Percentiles rank a stretch among this genome's conserved stretches.
phyloP scores from a whole-genome alignment of 345 rosid genomes.

The Pistacia integerrima region DNA sequence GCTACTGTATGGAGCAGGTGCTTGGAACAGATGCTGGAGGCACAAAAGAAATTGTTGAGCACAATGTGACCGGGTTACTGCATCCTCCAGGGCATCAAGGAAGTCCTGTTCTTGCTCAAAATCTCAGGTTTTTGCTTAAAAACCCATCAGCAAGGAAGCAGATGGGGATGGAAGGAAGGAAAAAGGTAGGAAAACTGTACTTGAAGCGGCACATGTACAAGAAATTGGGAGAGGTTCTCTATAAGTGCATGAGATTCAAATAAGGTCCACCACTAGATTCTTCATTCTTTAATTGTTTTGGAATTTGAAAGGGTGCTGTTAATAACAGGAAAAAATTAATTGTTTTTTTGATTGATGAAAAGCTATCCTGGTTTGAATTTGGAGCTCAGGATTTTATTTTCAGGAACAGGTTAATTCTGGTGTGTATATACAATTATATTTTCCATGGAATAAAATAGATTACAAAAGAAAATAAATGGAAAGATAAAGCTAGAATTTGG shows the following conservation, averaged over 20 bases:
- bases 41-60: slow-evolving; percentile 78
- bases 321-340: slow-evolving; percentile 1
- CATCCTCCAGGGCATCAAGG: slow-evolving; percentile 73
- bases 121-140: slow-evolving; percentile 52
- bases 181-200: slow-evolving; percentile 60
- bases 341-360: neutral
- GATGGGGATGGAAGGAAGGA: slow-evolving; percentile 73
- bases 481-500: too few species aligned
- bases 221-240: slow-evolving; percentile 69
- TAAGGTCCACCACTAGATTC: slow-evolving; percentile 8
- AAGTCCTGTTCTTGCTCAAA: slow-evolving; percentile 52
- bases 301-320: slow-evolving; percentile 13
- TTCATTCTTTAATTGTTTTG: slow-evolving; percentile 44
- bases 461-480: too few species aligned
- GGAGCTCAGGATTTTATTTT: neutral
- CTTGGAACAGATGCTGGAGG: slow-evolving; percentile 96
- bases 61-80: slow-evolving; percentile 81
- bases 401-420: neutral
- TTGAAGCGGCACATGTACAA: slow-evolving; percentile 90
- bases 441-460: too few species aligned
- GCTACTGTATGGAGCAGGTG: slow-evolving; percentile 44
- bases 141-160: slow-evolving; percentile 50
- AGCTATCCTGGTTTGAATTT: neutral
- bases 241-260: slow-evolving; percentile 42
- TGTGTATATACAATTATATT: neutral